Conservation (phyloP, 2,329 filamentous ascomycete genomes). For the Domatiomyces catenatus region DNA sequence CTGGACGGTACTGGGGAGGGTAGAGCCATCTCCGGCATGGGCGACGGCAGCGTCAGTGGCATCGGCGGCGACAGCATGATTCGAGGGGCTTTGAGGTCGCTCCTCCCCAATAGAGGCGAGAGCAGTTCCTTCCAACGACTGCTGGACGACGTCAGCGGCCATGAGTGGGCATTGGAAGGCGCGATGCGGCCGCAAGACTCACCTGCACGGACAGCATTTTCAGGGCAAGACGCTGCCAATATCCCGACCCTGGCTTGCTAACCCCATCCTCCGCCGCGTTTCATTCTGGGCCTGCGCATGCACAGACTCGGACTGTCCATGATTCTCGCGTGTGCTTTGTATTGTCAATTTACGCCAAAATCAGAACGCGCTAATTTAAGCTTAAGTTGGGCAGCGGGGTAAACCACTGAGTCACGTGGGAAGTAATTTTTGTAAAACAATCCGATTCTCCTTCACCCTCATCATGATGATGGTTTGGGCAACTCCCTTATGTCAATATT, state of each 20-base stretch:
- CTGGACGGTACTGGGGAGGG: conserved; percentile 12
- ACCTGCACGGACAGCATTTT: conserved; percentile 4
- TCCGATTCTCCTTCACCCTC: no score
- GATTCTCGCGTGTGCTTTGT: not conserved
- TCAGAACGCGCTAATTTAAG: not conserved
- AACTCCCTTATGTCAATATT: not conserved
- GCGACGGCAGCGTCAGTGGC: conserved; percentile 2
- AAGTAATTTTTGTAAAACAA: not conserved
- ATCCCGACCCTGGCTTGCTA: conserved; percentile 10
- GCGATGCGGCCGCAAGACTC: not conserved
- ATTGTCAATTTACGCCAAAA: not conserved
- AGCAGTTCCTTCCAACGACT: not conserved
- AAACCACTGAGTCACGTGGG: not conserved
- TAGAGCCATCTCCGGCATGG: conserved; percentile 7
- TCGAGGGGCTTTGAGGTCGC: conserved; percentile 6
- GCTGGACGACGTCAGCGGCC: conserved; percentile 7
- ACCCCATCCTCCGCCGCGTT: conserved; percentile 5
- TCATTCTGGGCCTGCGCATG: not conserved
- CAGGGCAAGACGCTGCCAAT: conserved; percentile 5
- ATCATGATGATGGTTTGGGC: not conserved
- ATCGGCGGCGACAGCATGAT: conserved; percentile 1
- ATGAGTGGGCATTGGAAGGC: conserved; percentile 1
- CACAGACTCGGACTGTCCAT: not conserved
- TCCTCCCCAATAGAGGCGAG: conserved; percentile 3
- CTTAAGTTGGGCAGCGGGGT: not conserved